Base-by-base conservation (phyloP, 257 asterid genomes). In the Ilex asprella region DNA sequence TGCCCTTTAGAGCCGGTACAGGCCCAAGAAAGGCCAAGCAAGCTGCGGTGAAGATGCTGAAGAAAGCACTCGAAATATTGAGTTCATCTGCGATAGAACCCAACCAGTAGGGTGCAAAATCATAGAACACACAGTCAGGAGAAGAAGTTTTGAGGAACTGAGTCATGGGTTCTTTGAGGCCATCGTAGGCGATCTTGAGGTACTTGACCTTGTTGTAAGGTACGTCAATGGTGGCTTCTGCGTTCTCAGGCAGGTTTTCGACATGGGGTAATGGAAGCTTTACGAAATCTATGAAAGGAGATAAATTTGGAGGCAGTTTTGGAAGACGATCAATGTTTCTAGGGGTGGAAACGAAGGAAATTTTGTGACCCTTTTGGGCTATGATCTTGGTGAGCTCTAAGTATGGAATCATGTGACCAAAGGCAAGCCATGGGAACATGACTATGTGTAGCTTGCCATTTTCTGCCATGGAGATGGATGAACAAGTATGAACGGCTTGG, bases 381-480 rank as follows among this genome's bases (percentile, higher is more conserved):
- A 80, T 56, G 73, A 65, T 66, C 72, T 83, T 86, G 67, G 91
- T 64, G 30, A 83, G 83, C 39, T 77, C 78, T 21, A 75, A 39
- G 71, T 0, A 81, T 14, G 91, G 94, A 7, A 77, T 69, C 16
- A 86, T 77, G 73, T 81, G 92, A 12, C 92, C 89, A 54, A 86
- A 83, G 60, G 82, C 91, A 0, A 86, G 72, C 94, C 94, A 83
- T 56, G 94, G 91, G 61, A 77, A 75, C 85, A 86, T 61, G 0
- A 58, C 85, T 35, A 35, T 35, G 41, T 35, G 41, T 4, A 35
- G 41, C 41, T 35, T 35, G 41, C 41, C 8, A 8, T 35, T 35
- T 35, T 35, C 41, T 8, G 41, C 41, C 41, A 35, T 35, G 41
- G 8, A 21, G 27, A 3, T 35, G 41, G 41, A 35, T 35, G 41